Base-by-base conservation (phyloP, 2,329 filamentous ascomycete genomes). In the Pyricularia sp. region DNA sequence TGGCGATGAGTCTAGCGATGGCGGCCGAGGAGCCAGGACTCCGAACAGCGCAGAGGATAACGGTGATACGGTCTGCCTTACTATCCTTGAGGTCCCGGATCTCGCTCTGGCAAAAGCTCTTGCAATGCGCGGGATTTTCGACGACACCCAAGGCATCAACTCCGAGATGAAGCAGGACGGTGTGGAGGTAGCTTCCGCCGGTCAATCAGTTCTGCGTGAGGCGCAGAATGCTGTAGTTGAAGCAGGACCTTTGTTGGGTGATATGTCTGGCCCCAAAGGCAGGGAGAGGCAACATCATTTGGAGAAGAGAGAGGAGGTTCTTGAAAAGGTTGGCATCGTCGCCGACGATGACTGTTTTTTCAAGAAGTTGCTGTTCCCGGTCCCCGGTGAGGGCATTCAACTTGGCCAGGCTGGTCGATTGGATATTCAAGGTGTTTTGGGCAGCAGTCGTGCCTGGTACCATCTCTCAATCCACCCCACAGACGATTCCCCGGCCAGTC, bases 151-250 rank as follows among this genome's bases (percentile, higher is more conserved):
- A 25, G 95, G 95, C 67, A 97, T 99, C 80, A 98, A 98, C 74
- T 86, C 91, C 0, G 95, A 99, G 81, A 98, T 99, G 94, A 97
- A 94, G 75, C 90, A 94, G 71, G 95, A 99, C 73, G 95, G 95
- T 11, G 86, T 99, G 0, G 86, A 92, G n/a, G 85, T 96, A 2
- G 80, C 85, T 0, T 74, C 90, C 0, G 88, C 88, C 1, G 91
- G 92, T n/a, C 90, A 90, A 69, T 96, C 94, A 0, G 90, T 98
- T 11, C 77, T 94, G 17, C 89, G 91, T 55, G 94, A 97, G 76
- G 96, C 97, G 91, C 88, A 92, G 75, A 89, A 89, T 69, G 93
- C 94, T 1, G 87, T 97, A 5, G 81, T 88, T 0, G 90, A 92
- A 66, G 91, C 89, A 58, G 92, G 89, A 66, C 88, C 90, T 1